Conservation (phyloP, 805 yeast genomes). For the Wickerhamiella occidentalis region DNA sequence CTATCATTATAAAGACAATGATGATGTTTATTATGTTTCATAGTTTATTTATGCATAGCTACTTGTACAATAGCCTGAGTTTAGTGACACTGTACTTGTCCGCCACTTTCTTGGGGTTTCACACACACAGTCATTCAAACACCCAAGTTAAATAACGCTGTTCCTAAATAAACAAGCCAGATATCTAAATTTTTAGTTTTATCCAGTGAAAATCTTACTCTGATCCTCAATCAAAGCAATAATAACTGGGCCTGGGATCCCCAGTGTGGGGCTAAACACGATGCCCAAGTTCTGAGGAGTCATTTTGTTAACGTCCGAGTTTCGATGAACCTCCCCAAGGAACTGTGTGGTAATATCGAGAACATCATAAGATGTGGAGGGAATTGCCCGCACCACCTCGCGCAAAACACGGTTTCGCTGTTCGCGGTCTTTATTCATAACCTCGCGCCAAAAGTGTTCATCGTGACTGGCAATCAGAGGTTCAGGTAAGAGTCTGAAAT, state of each 20-base stretch:
- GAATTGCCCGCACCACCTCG: slow-evolving; percentile 30
- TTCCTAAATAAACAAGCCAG: not conserved
- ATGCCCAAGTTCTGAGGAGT: slow-evolving; percentile 63
- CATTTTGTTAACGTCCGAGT: slow-evolving; percentile 66
- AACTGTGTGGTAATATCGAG: slow-evolving; percentile 56
- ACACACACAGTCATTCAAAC: no score
- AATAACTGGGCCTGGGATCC: slow-evolving; percentile 50
- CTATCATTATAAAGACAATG: slow-evolving; percentile 15
- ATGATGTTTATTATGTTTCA: slow-evolving; percentile 2
- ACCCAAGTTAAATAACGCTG: not conserved
- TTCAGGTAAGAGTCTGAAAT: slow-evolving; percentile 63
- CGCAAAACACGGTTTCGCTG: slow-evolving; percentile 21
- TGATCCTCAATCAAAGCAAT: slow-evolving; percentile 51
- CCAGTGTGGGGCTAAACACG: slow-evolving; percentile 71
- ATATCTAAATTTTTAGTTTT: not conserved
- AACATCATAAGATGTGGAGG: slow-evolving; percentile 45
- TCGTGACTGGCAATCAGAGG: slow-evolving; percentile 44
- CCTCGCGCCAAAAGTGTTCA: slow-evolving; percentile 23
- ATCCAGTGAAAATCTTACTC: slow-evolving; percentile 37
- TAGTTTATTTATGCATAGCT: not conserved
- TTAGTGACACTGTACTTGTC: no score
- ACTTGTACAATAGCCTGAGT: not conserved
- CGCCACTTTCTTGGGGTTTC: no score
- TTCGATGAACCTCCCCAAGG: slow-evolving; percentile 49
- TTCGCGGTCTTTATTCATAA: slow-evolving; percentile 24